A percentile compares a stretch with the other conserved stretches of the same genome.
phyloP scores from a whole-genome alignment of 768 basidiomycete genomes.

The Astraeus odoratus region DNA sequence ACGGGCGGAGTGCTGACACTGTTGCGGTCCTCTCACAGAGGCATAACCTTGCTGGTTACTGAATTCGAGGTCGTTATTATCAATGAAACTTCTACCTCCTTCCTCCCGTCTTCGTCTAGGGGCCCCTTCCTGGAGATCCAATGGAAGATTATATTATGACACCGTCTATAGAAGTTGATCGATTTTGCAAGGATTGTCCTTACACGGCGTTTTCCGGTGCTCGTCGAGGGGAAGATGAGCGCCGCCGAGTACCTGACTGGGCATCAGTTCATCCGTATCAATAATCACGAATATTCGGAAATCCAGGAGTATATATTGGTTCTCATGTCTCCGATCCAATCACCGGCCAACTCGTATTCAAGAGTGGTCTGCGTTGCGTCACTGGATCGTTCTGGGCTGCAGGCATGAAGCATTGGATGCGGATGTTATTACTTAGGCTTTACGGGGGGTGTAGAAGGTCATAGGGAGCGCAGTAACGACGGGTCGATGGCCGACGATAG shows the following conservation, averaged over 20 bases:
- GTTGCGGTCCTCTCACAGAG: conserved; percentile 68
- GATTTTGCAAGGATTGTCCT: conserved; percentile 90
- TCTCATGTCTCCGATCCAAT: conserved; percentile 90
- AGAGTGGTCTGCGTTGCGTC: conserved; percentile 83
- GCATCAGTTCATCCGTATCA: conserved; percentile 94
- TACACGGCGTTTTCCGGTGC: conserved; percentile 84
- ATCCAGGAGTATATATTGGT: conserved; percentile 98
- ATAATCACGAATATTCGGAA: conserved; percentile 99
- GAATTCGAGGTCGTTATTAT: conserved; percentile 69
- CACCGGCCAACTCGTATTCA: conserved; percentile 92
- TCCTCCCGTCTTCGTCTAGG: conserved; percentile 45
- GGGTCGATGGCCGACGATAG: too few species aligned
- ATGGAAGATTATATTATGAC: conserved; percentile 89
- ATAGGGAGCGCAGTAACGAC: too few species aligned
- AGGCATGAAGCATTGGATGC: too few species aligned
- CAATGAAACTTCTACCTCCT: conserved; percentile 60
- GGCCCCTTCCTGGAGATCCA: conserved; percentile 54
- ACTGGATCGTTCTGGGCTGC: conserved; percentile 99
- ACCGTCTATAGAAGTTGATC: conserved; percentile 92
- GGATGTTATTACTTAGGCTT: too few species aligned
- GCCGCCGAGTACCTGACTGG: conserved; percentile 96
- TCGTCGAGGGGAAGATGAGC: conserved; percentile 98
- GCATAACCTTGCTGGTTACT: conserved; percentile 70
- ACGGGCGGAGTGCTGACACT: conserved; percentile 56
- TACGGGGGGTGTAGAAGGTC: too few species aligned